Evolutionary conservation across 768 basidiomycete genomes (phyloP), one percentile per base, ranked within the genome.

Genomic region (Fibroporia radiculosa): DNA sequence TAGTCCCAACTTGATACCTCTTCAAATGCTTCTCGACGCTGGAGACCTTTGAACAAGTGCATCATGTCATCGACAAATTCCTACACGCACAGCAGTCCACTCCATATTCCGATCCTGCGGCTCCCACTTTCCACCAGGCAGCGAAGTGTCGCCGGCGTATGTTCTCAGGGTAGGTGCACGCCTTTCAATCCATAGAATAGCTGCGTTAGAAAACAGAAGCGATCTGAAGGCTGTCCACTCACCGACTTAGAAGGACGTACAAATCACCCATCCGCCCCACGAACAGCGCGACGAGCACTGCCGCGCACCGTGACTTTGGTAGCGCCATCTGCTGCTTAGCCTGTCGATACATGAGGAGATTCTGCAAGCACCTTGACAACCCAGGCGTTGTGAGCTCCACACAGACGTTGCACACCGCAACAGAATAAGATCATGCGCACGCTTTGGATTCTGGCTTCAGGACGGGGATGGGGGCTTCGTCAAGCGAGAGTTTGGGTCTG

Each of bases 11-110:
- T 6, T n/a, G n/a, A n/a, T 44, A 90, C 92, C 77, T 95, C 92
- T 63, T 95, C 92, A 47, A 78, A 92, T 0, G 91, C 90, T 66
- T 93, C 91, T 33, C 91, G 73, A 43, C 92, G 67, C 90, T 92
- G 39, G 8, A 16, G n/a, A n/a, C 29, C 10, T 8, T 31, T 35
- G 34, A 18, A 10, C 34, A 35, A n/a, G 34, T 35, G 20, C 29
- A 31, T 8, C n/a, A 31, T n/a, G 29, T n/a, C 8, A 8, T 31
- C n/a, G 16, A 35, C 34, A 35, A 6, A 45, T 25, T 10, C 29
- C 38, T 35, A 31, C 19, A 53, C 80, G 54, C 59, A 91, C 89
- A 16, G 90, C 91, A 2, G 90, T 82, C 48, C 85, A 84, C 56
- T 93, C 92, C 2, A 81, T 66, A 31, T 74, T 78, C 50, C 55